A percentile compares a stretch with the other conserved stretches of the same genome.
Evolutionary conservation across 805 yeast genomes (phyloP).

Genomic region (Wickerhamiella parazyma): DNA sequence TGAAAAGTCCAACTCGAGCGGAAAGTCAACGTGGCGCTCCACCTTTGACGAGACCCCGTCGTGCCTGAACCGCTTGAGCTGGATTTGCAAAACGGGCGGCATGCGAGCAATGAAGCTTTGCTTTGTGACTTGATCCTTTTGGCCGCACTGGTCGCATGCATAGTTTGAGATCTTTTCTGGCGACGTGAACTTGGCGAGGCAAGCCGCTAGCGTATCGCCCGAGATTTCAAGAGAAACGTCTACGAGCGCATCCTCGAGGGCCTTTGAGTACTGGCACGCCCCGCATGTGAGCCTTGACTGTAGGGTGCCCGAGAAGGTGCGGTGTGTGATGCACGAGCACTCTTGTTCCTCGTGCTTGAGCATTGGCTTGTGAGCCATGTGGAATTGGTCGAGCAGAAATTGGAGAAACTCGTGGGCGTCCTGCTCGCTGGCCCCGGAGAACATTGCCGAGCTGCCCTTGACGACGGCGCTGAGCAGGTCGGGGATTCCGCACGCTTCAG

Average conservation of each 20-base stretch:
- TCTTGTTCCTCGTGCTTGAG: constrained; percentile 21
- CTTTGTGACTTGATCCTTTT: constrained; percentile 53
- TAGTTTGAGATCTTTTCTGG: constrained; percentile 68
- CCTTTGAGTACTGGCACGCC: constrained; percentile 49
- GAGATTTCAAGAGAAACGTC: constrained; percentile 72
- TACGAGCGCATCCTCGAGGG: constrained; percentile 74
- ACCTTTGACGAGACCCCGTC: constrained; percentile 41
- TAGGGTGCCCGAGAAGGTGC: constrained; percentile 69
- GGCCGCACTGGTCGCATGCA: constrained; percentile 53
- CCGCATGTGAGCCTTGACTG: constrained; percentile 68
- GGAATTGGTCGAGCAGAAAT: constrained; percentile 74
- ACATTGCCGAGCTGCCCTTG: constrained; percentile 42
- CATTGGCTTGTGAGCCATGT: constrained; percentile 24
- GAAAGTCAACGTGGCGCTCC: constrained; percentile 61
- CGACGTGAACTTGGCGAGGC: constrained; percentile 64
- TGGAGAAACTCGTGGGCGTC: constrained; percentile 99
- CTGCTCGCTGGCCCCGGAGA: constrained; percentile 94
- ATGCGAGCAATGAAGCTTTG: constrained; percentile 52
- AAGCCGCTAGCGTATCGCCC: constrained; percentile 36
- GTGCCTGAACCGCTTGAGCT: constrained; percentile 64
- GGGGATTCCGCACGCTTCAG: constrained; percentile 69
- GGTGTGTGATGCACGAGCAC: constrained; percentile 74
- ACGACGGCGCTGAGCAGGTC: constrained; percentile 73
- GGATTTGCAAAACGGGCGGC: constrained; percentile 72
- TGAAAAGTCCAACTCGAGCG: constrained; percentile 57